phyloP scores from a whole-genome alignment of 1,284 basidiomycete genomes.

The Cutaneotrichosporon sp. region DNA sequence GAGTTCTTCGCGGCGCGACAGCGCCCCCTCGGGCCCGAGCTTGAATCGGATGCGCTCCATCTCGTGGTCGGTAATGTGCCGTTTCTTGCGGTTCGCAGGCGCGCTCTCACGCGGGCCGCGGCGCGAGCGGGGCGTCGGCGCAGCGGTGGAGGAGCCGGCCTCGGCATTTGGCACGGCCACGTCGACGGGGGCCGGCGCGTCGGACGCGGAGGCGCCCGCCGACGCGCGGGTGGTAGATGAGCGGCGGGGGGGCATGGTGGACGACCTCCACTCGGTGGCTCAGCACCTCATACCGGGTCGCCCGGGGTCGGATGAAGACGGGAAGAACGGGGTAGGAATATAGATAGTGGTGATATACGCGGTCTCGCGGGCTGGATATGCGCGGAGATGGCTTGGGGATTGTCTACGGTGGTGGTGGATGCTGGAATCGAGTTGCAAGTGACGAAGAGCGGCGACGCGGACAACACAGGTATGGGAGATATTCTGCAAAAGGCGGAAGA shows the following conservation, averaged over 20 bases:
- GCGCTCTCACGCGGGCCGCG: neutral
- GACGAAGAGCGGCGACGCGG: neutral
- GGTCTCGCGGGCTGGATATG: too few relatives aligned
- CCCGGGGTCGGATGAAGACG: neutral
- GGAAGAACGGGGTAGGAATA: slow-evolving; percentile 1
- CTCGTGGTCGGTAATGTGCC: slow-evolving; percentile 30
- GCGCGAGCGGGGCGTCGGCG: slow-evolving; percentile 1
- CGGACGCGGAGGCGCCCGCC: neutral
- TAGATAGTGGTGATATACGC: too few relatives aligned
- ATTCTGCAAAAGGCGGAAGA: neutral
- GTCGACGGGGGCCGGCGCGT: neutral
- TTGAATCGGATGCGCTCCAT: slow-evolving; percentile 27
- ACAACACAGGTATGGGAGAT: neutral
- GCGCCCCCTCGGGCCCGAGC: slow-evolving; percentile 34
- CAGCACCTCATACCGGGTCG: slow-evolving; percentile 4
- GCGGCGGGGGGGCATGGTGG: slow-evolving; percentile 10
- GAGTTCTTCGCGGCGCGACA: slow-evolving; percentile 53
- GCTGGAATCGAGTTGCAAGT: neutral
- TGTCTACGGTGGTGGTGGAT: slow-evolving; percentile 11
- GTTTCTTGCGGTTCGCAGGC: slow-evolving; percentile 3
- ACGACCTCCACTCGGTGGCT: slow-evolving; percentile 25
- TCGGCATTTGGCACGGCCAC: neutral
- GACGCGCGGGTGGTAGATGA: neutral
- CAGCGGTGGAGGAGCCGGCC: neutral
- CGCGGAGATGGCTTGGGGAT: neutral